Evolutionary conservation across 2,329 filamentous ascomycete species (phyloP), one percentile per base, ranked within the genome.

Genomic region (Hypoxylon sp.): DNA sequence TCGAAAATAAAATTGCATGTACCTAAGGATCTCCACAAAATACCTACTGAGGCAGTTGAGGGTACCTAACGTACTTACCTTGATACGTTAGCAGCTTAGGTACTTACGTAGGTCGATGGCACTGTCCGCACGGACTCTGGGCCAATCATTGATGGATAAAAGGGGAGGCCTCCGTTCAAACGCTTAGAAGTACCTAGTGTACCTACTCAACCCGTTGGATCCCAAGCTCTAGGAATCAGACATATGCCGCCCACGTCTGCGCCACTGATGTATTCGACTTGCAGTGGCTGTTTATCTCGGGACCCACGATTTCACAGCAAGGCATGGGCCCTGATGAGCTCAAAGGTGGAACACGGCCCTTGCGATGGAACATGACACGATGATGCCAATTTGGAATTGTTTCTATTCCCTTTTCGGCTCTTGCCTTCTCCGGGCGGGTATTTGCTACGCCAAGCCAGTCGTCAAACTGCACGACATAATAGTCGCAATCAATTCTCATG

Each of bases 351-450:
- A 14, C 48, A n/a, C 16, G 48, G 48, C 5, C 30, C 48, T n/a
- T 47, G 23, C 23, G 7, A 47, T 37, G 32, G 16, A 25, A 39
- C 30, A 25, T 37, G 23, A n/a, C 29, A 34, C 19, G 48, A 52
- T 34, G 48, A 52, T 52, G 6, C 30, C 19, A 37, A 37, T 37
- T 25, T 25, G 32, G 9, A 16, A 52, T 43, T 45, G 27, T 21
- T 30, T 32, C 9, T 57, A 23, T 37, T 57, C 43, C 45, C 45
- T 34, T 41, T 48, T 43, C 54, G 43, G 54, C 43, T 47, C 30
- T 30, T 48, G 54, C 9, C 30, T 25, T 27, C 45, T 23, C 54
- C 43, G 52, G 39, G 54, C 43, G 43, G 54, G 23, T 48, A 48
- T 39, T 48, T 37, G 19, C 30, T 37, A 48, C 21, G 23, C 37